These are phyloP conservation scores for Eremothecium gossypii DNA, from an alignment of 1,139 yeast species.

Conservation along the genomic window DNA sequence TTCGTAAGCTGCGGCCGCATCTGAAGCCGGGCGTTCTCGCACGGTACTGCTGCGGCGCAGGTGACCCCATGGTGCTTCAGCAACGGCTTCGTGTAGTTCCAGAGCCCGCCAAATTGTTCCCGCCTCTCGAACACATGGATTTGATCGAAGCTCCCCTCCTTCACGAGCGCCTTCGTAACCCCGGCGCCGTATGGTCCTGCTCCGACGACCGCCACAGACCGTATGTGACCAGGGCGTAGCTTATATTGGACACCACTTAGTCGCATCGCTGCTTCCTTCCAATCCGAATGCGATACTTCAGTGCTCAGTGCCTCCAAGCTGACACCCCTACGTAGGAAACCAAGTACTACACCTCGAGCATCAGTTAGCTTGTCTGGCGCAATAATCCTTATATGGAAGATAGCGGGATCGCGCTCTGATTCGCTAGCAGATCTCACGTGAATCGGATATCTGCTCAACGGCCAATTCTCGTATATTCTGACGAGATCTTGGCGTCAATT, in stretches of 20 bases:
- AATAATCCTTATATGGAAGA: no score
- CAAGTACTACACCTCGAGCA: no score
- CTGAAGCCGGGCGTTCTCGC: slow-evolving; percentile 11
- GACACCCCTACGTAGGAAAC: no score
- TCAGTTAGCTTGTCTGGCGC: no score
- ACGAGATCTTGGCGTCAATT: no score
- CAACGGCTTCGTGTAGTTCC: slow-evolving; percentile 35
- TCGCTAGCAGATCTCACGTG: no score
- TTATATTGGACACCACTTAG: slow-evolving; percentile 8
- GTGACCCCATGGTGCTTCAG: slow-evolving; percentile 14
- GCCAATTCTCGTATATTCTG: no score
- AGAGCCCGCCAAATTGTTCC: slow-evolving; percentile 42
- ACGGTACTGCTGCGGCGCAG: slow-evolving; percentile 12
- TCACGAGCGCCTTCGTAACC: slow-evolving; percentile 43
- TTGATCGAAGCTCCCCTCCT: slow-evolving; percentile 36
- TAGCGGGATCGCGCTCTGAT: no score
- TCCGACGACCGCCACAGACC: slow-evolving; percentile 44
- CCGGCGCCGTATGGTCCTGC: slow-evolving; percentile 66
- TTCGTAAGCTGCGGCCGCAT: slow-evolving; percentile 7
- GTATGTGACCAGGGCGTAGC: slow-evolving; percentile 6
- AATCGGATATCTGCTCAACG: no score
- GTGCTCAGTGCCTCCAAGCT: no score
- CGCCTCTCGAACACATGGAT: slow-evolving; percentile 46
- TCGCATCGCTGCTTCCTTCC: not conserved
- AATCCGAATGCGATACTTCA: not conserved